These are phyloP conservation scores for Phytophthora foliorum DNA, from an alignment of 352 stramenopile species.

Conservation along the genomic window DNA sequence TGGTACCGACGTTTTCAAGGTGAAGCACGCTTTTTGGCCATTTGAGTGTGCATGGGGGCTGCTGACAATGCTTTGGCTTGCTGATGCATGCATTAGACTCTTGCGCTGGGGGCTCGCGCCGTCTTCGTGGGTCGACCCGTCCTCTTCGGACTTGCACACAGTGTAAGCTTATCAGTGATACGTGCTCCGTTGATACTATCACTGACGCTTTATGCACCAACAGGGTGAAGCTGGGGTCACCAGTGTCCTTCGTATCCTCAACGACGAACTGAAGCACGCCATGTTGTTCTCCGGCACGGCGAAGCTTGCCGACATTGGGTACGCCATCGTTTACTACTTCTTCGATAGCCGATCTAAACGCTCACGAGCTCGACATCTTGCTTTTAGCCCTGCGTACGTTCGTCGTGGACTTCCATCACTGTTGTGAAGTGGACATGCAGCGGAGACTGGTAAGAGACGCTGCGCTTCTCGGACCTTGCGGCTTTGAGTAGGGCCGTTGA, in stretches of 20 bases:
- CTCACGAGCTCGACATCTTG: background rate
- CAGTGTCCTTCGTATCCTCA: constrained; percentile 91
- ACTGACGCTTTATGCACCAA: background rate
- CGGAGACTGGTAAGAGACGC: background rate
- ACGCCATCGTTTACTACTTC: constrained; percentile 5
- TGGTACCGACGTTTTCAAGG: constrained; percentile 96
- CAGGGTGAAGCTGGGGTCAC: constrained; percentile 85
- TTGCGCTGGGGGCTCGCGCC: constrained; percentile 93
- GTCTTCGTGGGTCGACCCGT: constrained; percentile 96
- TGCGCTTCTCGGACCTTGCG: background rate
- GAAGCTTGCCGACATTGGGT: constrained; percentile 71
- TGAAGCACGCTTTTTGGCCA: constrained; percentile 19
- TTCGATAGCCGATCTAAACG: background rate
- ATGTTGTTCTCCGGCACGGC: constrained; percentile 89
- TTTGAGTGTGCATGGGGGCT: background rate
- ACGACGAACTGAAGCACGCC: constrained; percentile 92
- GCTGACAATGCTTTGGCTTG: background rate
- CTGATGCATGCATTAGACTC: constrained; percentile 13
- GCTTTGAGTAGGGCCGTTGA: background rate
- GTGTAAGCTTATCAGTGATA: constrained; percentile 49
- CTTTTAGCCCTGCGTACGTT: constrained; percentile 30
- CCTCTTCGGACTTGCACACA: constrained; percentile 94
- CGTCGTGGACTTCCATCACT: constrained; percentile 31
- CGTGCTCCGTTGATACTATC: background rate
- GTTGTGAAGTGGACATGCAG: constrained; percentile 32